Conservation (phyloP, 2,329 filamentous ascomycete species). For the Phaeosphaeriaceae sp. region DNA sequence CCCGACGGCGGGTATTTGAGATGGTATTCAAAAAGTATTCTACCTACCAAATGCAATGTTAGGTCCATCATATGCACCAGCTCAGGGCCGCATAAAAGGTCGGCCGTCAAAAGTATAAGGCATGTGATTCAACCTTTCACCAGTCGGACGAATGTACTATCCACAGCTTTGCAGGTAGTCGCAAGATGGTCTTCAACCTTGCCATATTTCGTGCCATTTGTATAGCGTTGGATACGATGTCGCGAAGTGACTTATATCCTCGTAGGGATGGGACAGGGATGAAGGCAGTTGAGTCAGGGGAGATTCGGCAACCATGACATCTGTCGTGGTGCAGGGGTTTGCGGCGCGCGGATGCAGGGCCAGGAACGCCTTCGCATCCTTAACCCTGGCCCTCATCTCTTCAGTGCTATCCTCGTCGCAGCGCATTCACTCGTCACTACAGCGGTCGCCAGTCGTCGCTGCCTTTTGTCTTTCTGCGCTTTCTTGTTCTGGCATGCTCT, state of each 20-base stretch:
- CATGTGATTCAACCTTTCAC: no score
- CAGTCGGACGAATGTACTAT: no score
- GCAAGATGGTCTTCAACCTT: no score
- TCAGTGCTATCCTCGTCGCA: background rate
- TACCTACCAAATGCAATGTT: background rate
- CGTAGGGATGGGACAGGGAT: background rate
- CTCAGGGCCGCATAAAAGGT: no score
- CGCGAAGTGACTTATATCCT: background rate
- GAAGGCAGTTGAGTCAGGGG: background rate
- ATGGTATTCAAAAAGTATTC: background rate
- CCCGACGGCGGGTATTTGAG: background rate
- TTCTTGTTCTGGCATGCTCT: constrained; percentile 28
- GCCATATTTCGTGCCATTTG: no score
- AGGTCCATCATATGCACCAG: background rate
- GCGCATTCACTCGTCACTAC: background rate
- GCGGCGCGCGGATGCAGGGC: constrained; percentile 25
- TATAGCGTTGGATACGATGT: no score
- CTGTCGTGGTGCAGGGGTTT: constrained; percentile 15
- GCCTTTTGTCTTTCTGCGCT: constrained; percentile 1
- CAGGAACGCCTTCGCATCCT: constrained; percentile 12
- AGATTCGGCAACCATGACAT: background rate
- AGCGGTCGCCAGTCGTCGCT: constrained; percentile 9
- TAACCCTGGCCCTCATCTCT: background rate
- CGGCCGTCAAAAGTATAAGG: no score
- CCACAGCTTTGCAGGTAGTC: no score